Evolutionary conservation across 306 rosid genomes (phyloP).

Genomic region (Cicer yamashitae): DNA sequence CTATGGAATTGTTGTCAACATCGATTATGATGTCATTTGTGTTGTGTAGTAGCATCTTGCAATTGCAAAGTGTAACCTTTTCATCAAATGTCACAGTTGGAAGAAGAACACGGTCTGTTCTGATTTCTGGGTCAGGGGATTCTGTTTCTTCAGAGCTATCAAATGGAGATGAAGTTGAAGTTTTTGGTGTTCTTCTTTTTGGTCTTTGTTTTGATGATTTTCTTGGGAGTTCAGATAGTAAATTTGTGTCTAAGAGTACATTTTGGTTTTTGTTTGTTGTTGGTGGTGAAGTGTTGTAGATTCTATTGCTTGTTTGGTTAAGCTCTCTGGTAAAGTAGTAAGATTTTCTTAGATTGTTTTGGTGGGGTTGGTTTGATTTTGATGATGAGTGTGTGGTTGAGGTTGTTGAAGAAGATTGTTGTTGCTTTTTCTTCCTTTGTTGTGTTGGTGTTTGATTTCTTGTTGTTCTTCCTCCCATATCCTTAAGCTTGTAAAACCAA

Average conservation of each 20-base stretch:
- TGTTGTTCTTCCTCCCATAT: conserved; percentile 59
- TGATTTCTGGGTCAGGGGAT: conserved; percentile 59
- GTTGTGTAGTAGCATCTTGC: conserved; percentile 23
- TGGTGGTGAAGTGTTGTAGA: conserved; percentile 51
- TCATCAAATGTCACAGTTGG: conserved; percentile 53
- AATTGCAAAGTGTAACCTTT: conserved; percentile 38
- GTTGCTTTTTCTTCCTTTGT: conserved; percentile 55
- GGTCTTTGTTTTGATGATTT: conserved; percentile 63
- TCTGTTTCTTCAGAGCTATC: conserved; percentile 56
- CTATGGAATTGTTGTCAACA: conserved; percentile 54
- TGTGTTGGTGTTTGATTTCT: conserved; percentile 46
- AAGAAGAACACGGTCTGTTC: conserved; percentile 80
- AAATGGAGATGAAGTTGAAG: conserved; percentile 53
- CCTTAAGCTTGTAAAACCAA: conserved; percentile 88
- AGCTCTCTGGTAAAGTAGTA: conserved; percentile 81
- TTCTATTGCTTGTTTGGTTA: conserved; percentile 40
- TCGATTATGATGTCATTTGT: conserved; percentile 68
- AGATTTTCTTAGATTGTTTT: conserved; percentile 69
- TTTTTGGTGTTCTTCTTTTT: conserved; percentile 43
- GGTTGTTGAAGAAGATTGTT: conserved; percentile 47
- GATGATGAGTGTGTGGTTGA: conserved; percentile 42
- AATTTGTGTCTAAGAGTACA: conserved; percentile 32
- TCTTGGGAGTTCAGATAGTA: conserved; percentile 53
- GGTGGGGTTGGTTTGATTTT: conserved; percentile 54
- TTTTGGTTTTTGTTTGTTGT: conserved; percentile 43